Base-by-base conservation (phyloP, 1,284 basidiomycete genomes). In the Coniophora puteana region DNA sequence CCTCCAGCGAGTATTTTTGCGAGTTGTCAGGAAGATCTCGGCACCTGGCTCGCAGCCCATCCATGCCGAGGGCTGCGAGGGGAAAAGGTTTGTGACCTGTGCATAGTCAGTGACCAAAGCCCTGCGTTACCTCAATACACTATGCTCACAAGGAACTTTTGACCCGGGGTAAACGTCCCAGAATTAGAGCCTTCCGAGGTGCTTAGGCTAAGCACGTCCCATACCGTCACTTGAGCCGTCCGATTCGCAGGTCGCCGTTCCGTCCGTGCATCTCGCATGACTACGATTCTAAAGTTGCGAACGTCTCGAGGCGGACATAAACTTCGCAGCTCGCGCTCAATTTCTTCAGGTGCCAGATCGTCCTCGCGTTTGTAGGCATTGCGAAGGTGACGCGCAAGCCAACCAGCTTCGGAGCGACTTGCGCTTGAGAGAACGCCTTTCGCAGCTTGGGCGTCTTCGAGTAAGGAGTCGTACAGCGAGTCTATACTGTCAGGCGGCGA, bases 241-340 rank as follows among this genome's bases (percentile, higher is more conserved):
- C 89, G 75, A 43, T 69, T 67, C 4, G 72, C 66, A 12, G 74
- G 73, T 45, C 69, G 66, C 44, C 69, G 68, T 1, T 54, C 53
- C 24, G 75, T 76, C 21, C 67, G 68, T 5, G 84, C 81, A 57
- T 98, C 95, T 46, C 76, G 68, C 16, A 89, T 75, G 11, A 84
- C 68, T 7, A 94, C 62, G 4, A 96, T 80, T 17, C 92, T 74
- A 62, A 97, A 96, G 44, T 74, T 80, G 31, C 86, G 79, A 11
- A 93, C 84, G 17, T 87, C 69, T 10, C 94, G 79, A 1, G 82
- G 76, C 3, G 93, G 92, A 54, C 84, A 94, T 12, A 69, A 52
- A 13, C 63, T 61, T 85, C 94, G 57, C 8, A 94, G 66, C 47
- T 91, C 84, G 35, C 69, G 65, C 45, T 86, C 82, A 22, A 92